A percentile compares a stretch with the other conserved stretches of the same genome.
Conservation (phyloP, 1,284 basidiomycete genomes). For the Pseudozyma tsukubaensis region DNA sequence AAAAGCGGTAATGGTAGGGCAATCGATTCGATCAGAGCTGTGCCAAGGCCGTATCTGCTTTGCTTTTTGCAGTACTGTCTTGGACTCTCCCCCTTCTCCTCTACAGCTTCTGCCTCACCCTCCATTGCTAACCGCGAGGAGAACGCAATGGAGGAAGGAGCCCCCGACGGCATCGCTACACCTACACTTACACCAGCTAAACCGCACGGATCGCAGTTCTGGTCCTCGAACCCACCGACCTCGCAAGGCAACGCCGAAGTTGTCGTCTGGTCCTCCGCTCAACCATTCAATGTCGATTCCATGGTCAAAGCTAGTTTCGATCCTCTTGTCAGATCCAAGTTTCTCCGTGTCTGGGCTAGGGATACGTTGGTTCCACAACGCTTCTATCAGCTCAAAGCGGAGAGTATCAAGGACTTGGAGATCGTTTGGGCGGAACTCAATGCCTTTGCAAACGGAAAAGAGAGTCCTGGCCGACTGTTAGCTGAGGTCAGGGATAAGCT, state of each 20-base stretch:
- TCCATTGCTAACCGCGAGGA: not conserved
- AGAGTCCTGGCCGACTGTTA: conserved; percentile 12
- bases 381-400: conserved; percentile 27
- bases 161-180: too few relatives aligned
- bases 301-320: conserved; percentile 66
- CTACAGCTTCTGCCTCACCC: not conserved
- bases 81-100: conserved; percentile 19
- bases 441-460: conserved; percentile 12
- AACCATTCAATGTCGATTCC: conserved; percentile 79
- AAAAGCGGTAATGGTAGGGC: conserved; percentile 49
- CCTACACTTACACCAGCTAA: not conserved
- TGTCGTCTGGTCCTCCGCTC: conserved; percentile 88
- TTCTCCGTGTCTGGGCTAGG: conserved; percentile 81
- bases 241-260: conserved; percentile 77
- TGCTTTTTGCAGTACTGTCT: conserved; percentile 75
- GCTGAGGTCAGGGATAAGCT: conserved; percentile 37
- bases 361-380: conserved; percentile 75
- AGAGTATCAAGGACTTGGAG: conserved; percentile 77
- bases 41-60: conserved; percentile 75
- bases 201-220: conserved; percentile 57
- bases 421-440: conserved; percentile 77
- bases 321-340: conserved; percentile 67
- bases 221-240: conserved; percentile 16
- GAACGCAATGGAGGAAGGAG: not conserved
- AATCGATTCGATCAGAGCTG: conserved; percentile 31